Base-by-base conservation (phyloP, 352 stramenopile species). In the Pythium brachiatum region DNA sequence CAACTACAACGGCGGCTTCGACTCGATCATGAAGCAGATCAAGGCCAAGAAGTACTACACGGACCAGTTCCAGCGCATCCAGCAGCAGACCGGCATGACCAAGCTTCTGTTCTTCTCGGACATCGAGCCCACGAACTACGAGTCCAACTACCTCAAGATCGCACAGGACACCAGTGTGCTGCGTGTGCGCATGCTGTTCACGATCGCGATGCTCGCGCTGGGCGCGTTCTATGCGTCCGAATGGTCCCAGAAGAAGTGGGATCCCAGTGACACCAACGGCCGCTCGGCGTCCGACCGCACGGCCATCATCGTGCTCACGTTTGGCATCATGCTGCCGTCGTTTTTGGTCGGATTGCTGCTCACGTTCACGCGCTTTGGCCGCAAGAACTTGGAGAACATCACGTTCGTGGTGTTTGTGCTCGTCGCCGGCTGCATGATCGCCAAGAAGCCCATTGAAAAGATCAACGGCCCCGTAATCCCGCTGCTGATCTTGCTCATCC, bases 11-110 rank as follows among this genome's bases (percentile, higher is more conserved):
- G 78, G 76, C 34, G 76, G 77, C 32, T 85, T 88, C 51, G 69
- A 89, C 26, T 73, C 86, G 50, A 92, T 89, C 57, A 88, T 92
- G 73, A 88, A 89, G 53, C 72, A 88, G 52, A 90, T 90, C 60
- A 84, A 84, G 53, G 80, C 78, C 54, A 89, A 90, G 57, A 79
- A 83, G 48, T 92, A 89, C 66, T 90, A 86, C 68, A 87, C 79
- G 50, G 53, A 82, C 51, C 83, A 92, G 68, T 92, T 92, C 70
- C 81, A 88, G 56, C 78, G 78, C 41, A 88, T 92, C 60, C 83
- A 92, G 69, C 69, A 85, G 62, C 83, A 90, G 55, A 89, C 82
- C 12, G 82, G 75, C 48, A 92, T 92, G 81, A 70, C 62, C 57
- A 73, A 73, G 23, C 67, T 75, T 23, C 70, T 92, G 21, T 85